Evolutionary conservation across 1,284 basidiomycete genomes (phyloP), one percentile per base, ranked within the genome.

Genomic region (Ganoderma boninense): DNA sequence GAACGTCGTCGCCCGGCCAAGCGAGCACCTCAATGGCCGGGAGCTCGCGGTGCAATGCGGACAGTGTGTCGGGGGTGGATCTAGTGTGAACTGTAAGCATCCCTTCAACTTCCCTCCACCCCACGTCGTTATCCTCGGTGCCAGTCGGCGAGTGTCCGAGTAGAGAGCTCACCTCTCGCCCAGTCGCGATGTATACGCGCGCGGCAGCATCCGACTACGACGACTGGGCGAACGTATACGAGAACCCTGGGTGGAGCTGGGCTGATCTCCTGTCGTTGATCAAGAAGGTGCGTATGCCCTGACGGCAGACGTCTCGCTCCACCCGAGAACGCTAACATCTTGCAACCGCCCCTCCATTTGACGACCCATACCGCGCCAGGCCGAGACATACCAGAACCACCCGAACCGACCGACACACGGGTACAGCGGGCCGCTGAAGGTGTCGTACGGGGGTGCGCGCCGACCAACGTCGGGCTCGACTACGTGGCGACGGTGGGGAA

Each of bases 151-250:
- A 43, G 43, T 14, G 13, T 16, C 43, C 10, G 43, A 13, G 14
- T 4, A 13, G 43, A 16, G 43, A 13, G 1, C 13, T 18, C 14
- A 43, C n/a, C 38, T 29, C 18, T 32, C 11, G n/a, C 23, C 16
- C 32, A 78, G 76, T 75, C 71, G 81, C 83, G 69, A 81, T 86
- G 75, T 90, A 89, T 68, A 86, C 82, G 29, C 84, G 88, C 18
- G 83, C 86, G 1, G 78, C 85, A 14, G 83, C 85, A n/a, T 88
- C 87, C 2, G 87, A 89, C 74, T 89, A 85, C 65, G 86, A 89
- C 67, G 86, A 85, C 67, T 88, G 87, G 87, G 83, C 84, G 71
- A 79, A 67, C 0, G 71, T 80, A 0, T 77, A 86, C 52, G 80
- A 82, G 0, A 89, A 89, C 70, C 78, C 82, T 52, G 88, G 88